Conservation (phyloP, 1,284 basidiomycete genomes). For the Cystobasidiaceae sp. region DNA sequence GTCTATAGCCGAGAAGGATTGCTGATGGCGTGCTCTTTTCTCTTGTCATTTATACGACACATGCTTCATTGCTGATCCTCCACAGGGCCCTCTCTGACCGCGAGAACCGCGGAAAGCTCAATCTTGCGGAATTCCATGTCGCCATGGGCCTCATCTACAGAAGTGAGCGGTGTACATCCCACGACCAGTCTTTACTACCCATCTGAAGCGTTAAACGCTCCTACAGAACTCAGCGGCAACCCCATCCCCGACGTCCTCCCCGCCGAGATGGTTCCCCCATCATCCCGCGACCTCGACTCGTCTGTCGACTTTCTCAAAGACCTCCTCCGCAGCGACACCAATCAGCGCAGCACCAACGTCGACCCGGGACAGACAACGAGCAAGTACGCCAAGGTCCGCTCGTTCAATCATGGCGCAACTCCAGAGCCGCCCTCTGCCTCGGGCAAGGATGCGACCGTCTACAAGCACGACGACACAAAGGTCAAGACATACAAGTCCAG, state of each 20-base stretch:
- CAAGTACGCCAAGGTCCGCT: constrained; percentile 41
- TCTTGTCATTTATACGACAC: background rate
- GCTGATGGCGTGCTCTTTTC: background rate
- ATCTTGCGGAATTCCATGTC: constrained; percentile 94
- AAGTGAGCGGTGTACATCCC: constrained; percentile 55
- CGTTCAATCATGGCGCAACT: constrained; percentile 43
- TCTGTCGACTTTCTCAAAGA: constrained; percentile 89
- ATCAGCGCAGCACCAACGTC: constrained; percentile 48
- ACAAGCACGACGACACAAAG: constrained; percentile 68
- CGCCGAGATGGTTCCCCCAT: constrained; percentile 84
- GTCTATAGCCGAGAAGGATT: no score
- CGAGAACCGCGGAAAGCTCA: constrained; percentile 87
- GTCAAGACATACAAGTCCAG: constrained; percentile 73
- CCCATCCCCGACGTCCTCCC: constrained; percentile 81
- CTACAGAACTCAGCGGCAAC: constrained; percentile 80
- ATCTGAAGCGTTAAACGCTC: constrained; percentile 17
- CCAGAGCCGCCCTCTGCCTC: constrained; percentile 55
- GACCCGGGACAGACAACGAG: constrained; percentile 45
- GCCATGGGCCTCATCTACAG: constrained; percentile 98
- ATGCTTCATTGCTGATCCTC: background rate
- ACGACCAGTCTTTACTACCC: background rate
- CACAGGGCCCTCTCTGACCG: constrained; percentile 78
- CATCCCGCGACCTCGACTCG: constrained; percentile 79
- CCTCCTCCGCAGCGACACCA: constrained; percentile 80
- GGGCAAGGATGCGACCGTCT: constrained; percentile 83